A percentile compares a stretch with the other conserved stretches of the same genome.
Evolutionary conservation across 2,329 filamentous ascomycete species (phyloP).

Genomic region (Aspergillus fructus): DNA sequence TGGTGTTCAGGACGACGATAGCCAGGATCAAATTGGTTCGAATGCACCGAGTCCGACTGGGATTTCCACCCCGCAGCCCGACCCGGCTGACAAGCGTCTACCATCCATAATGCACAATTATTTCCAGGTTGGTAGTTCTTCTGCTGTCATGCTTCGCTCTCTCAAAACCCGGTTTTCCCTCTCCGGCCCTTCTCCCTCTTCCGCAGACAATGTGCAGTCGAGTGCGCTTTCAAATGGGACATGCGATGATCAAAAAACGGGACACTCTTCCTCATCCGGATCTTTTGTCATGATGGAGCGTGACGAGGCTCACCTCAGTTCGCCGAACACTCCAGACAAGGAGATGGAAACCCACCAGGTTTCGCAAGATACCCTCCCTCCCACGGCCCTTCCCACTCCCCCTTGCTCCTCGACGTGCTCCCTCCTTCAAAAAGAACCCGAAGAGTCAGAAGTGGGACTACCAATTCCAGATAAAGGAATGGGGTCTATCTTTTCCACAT

Average conservation of each 20-base stretch:
- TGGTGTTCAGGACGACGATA: constrained; percentile 41
- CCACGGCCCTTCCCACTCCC: constrained; percentile 43
- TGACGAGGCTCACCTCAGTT: constrained; percentile 31
- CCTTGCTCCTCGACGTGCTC: constrained; percentile 45
- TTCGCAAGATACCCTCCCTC: constrained; percentile 30
- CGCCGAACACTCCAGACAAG: constrained; percentile 28
- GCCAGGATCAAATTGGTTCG: constrained; percentile 58
- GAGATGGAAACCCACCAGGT: constrained; percentile 25
- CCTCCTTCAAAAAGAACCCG: constrained; percentile 44
- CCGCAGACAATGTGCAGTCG: constrained; percentile 25
- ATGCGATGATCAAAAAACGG: constrained; percentile 25
- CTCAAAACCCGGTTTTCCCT: constrained; percentile 41
- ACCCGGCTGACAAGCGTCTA: constrained; percentile 89
- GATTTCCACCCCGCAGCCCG: constrained; percentile 88
- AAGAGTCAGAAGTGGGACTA: constrained; percentile 41
- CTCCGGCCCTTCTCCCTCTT: constrained; percentile 27
- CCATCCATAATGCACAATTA: constrained; percentile 94
- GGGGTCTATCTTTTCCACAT: constrained; percentile 43
- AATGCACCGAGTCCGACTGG: constrained; percentile 83
- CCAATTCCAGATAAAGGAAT: constrained; percentile 39
- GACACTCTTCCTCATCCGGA: constrained; percentile 33
- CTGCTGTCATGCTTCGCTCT: constrained; percentile 64
- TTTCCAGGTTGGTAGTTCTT: constrained; percentile 98
- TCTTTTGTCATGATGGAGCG: constrained; percentile 45
- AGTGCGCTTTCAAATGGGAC: constrained; percentile 24